Evolutionary conservation across 306 rosid genomes (phyloP).

Genomic region (Bauhinia variegata): DNA sequence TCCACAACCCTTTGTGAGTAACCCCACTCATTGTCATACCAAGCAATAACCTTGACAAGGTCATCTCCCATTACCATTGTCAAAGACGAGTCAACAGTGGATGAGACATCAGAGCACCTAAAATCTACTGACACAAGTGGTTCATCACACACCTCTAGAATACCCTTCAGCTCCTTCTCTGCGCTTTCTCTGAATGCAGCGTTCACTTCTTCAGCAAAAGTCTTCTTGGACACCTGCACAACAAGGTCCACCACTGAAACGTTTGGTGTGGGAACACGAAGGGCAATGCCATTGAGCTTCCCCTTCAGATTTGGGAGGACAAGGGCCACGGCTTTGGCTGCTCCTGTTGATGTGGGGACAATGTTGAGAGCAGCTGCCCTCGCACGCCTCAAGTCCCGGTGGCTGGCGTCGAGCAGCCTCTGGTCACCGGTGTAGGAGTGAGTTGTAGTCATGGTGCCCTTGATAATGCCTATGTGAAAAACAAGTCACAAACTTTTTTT

Average conservation of each 20-base stretch:
- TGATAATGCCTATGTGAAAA: constrained; percentile 64
- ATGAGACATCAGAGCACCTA: constrained; percentile 88
- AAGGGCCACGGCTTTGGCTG: constrained; percentile 99
- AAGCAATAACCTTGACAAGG: constrained; percentile 96
- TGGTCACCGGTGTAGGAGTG: constrained; percentile 99
- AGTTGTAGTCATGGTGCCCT: constrained; percentile 98
- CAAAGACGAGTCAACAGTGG: constrained; percentile 91
- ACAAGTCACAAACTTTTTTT: neutral
- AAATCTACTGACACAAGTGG: constrained; percentile 95
- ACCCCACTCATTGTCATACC: constrained; percentile 99
- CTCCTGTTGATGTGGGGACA: constrained; percentile 95
- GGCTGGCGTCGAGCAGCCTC: constrained; percentile 97
- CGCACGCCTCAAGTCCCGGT: constrained; percentile 95
- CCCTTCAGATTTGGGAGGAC: constrained; percentile 93
- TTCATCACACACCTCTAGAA: constrained; percentile 88
- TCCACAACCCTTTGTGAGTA: constrained; percentile 98
- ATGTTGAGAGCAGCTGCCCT: constrained; percentile 96
- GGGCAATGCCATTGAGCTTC: constrained; percentile 89
- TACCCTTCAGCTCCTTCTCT: constrained; percentile 70
- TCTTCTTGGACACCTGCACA: constrained; percentile 90
- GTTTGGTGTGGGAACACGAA: constrained; percentile 96
- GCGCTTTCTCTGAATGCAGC: constrained; percentile 93
- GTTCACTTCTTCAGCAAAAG: constrained; percentile 94
- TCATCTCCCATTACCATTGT: constrained; percentile 99
- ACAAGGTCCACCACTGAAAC: constrained; percentile 95